Conservation (phyloP, 2,329 filamentous ascomycete genomes). For the Aspergillus vadensis region DNA sequence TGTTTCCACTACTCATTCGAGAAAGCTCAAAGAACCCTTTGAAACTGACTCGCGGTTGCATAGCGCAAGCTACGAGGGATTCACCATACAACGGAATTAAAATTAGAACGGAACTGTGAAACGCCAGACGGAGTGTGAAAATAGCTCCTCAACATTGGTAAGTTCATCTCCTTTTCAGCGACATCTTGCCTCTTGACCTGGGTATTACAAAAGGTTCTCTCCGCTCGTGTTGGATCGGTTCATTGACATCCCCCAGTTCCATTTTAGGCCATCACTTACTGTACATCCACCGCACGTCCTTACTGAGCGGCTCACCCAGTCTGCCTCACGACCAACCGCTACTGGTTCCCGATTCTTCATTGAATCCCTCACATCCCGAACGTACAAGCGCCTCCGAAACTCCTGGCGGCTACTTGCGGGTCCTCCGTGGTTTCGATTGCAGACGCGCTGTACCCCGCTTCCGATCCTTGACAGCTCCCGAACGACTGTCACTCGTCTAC, state of each 20-base stretch:
- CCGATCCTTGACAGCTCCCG: conserved; percentile 11
- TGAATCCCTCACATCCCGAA: background rate
- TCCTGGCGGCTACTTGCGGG: conserved; percentile 6
- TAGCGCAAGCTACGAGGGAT: background rate
- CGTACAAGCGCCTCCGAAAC: conserved; percentile 1
- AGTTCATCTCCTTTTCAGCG: conserved; percentile 13
- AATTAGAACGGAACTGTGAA: conserved; percentile 23
- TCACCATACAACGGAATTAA: conserved; percentile 10
- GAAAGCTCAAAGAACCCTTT: conserved; percentile 1
- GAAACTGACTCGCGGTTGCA: conserved; percentile 6
- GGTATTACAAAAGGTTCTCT: background rate
- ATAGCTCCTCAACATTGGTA: conserved; percentile 11
- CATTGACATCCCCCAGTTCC: background rate
- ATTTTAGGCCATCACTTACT: background rate
- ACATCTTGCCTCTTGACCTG: background rate
- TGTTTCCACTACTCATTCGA: background rate
- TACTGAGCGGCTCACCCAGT: background rate
- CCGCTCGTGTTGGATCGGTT: background rate
- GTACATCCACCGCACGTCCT: background rate
- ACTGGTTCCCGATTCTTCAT: background rate
- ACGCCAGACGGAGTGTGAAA: conserved; percentile 13
- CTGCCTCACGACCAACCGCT: background rate
- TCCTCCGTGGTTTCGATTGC: conserved; percentile 12
- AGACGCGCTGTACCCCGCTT: conserved; percentile 23
- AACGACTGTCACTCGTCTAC: conserved; percentile 5